These are phyloP conservation scores for Bipolaris cookei DNA, from an alignment of 2,329 filamentous ascomycete genomes.

Conservation along the genomic window DNA sequence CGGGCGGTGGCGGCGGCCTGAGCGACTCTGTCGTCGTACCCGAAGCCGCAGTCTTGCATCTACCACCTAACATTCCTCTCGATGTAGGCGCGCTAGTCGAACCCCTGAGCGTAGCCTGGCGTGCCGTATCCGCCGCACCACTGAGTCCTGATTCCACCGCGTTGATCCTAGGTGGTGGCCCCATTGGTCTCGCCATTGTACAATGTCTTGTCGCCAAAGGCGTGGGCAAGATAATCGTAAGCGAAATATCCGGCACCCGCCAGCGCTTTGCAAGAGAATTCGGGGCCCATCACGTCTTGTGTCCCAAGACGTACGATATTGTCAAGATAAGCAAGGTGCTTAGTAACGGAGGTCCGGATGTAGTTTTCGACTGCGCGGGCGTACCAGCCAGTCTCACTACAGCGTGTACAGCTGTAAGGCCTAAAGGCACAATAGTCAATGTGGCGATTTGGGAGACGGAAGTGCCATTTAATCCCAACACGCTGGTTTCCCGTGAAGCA, in stretches of 20 bases:
- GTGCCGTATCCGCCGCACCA: slow-evolving; percentile 61
- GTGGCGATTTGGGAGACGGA: slow-evolving; percentile 69
- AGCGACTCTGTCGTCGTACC: slow-evolving; percentile 62
- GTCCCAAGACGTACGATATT: slow-evolving; percentile 60
- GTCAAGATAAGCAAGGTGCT: slow-evolving; percentile 55
- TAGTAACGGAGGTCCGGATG: slow-evolving; percentile 61
- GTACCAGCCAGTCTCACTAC: slow-evolving; percentile 56
- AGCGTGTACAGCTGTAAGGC: slow-evolving; percentile 57
- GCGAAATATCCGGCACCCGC: slow-evolving; percentile 60
- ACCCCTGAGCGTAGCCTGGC: slow-evolving; percentile 69
- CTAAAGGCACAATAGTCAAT: slow-evolving; percentile 66
- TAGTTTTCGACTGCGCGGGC: slow-evolving; percentile 68
- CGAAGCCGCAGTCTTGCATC: slow-evolving; percentile 55
- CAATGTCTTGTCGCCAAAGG: slow-evolving; percentile 63
- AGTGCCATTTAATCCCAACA: slow-evolving; percentile 61
- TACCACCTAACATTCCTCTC: slow-evolving; percentile 60
- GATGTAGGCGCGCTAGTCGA: slow-evolving; percentile 66
- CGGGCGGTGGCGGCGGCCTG: slow-evolving; percentile 62
- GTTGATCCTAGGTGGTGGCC: slow-evolving; percentile 66
- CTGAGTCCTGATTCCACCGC: slow-evolving; percentile 57
- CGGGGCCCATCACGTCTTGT: slow-evolving; percentile 62
- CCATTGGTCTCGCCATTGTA: slow-evolving; percentile 67
- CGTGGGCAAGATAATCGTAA: slow-evolving; percentile 63
- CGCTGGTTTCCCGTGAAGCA: slow-evolving; percentile 61
- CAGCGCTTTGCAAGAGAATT: slow-evolving; percentile 61